A percentile compares a stretch with the other conserved stretches of the same genome.
Evolutionary conservation across 2,329 filamentous ascomycete genomes (phyloP).

Genomic region (Alternaria arbusti): DNA sequence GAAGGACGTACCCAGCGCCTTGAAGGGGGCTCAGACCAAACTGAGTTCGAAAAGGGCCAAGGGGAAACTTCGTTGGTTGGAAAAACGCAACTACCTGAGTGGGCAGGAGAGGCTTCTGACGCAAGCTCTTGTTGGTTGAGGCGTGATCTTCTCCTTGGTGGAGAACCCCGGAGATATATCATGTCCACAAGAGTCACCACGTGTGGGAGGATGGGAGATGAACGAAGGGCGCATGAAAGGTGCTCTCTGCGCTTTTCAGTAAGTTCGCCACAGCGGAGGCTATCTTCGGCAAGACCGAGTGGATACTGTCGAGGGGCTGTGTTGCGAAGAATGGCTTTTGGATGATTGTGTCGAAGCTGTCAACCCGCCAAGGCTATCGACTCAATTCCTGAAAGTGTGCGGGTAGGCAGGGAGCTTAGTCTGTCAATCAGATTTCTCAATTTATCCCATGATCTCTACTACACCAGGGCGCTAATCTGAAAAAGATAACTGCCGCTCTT

Average conservation of each 20-base stretch:
- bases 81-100: slow-evolving; percentile 4
- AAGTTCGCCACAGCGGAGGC: background rate
- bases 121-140: background rate
- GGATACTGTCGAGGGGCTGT: background rate
- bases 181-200: background rate
- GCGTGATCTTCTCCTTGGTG: background rate
- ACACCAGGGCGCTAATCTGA: background rate
- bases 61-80: slow-evolving; percentile 3
- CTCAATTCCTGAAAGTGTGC: background rate
- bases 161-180: background rate
- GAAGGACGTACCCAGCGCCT: background rate
- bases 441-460: too few relatives aligned
- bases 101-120: background rate
- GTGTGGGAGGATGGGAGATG: background rate
- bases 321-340: background rate
- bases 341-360: background rate
- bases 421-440: background rate
- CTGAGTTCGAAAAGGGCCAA: slow-evolving; percentile 1
- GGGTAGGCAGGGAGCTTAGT: background rate
- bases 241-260: background rate
- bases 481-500: background rate
- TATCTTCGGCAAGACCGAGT: background rate
- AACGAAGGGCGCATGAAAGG: background rate
- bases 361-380: background rate
- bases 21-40: background rate